A percentile compares a stretch with the other conserved stretches of the same genome.
These are phyloP conservation scores for Fragosphaeria purpurea DNA, from an alignment of 2,329 filamentous ascomycete genomes.

Conservation along the genomic window DNA sequence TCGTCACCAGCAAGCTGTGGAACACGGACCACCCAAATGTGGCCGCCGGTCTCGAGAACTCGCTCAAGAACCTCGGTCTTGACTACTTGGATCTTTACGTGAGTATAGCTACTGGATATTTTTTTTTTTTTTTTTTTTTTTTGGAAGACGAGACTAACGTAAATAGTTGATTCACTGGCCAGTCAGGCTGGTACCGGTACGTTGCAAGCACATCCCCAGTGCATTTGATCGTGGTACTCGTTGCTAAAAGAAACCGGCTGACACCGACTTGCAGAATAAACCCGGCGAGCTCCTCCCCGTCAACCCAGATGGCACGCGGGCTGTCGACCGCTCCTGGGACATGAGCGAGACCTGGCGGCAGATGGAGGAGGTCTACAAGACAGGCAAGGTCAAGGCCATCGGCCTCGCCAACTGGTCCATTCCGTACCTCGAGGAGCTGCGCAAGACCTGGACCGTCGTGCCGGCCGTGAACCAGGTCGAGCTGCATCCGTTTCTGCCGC, in stretches of 20 bases:
- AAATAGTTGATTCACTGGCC: constrained; percentile 36
- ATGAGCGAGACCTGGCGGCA: constrained; percentile 40
- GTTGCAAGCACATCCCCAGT: too few species aligned
- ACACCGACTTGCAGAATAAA: neutral
- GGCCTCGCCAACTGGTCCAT: constrained; percentile 51
- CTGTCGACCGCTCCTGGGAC: constrained; percentile 4
- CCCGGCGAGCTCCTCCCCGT: constrained; percentile 5
- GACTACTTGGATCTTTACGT: constrained; percentile 40
- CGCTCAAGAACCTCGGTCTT: constrained; percentile 30
- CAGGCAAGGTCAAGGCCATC: constrained; percentile 45
- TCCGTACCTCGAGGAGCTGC: constrained; percentile 42
- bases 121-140: constrained; percentile 19
- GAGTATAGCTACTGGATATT: constrained; percentile 22
- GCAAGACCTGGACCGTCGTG: constrained; percentile 34
- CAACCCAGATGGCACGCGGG: constrained; percentile 6
- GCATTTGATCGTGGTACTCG: too few species aligned
- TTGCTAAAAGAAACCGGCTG: too few species aligned
- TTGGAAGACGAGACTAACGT: too few species aligned
- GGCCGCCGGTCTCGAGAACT: constrained; percentile 31
- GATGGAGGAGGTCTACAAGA: constrained; percentile 47
- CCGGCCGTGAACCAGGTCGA: constrained; percentile 44
- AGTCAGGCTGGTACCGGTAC: neutral
- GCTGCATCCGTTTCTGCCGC: constrained; percentile 36
- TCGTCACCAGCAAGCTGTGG: constrained; percentile 53
- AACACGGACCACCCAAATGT: constrained; percentile 47